These are phyloP conservation scores for Euryodendron excelsum DNA, from an alignment of 148 eudicot genomes.

Conservation along the genomic window DNA sequence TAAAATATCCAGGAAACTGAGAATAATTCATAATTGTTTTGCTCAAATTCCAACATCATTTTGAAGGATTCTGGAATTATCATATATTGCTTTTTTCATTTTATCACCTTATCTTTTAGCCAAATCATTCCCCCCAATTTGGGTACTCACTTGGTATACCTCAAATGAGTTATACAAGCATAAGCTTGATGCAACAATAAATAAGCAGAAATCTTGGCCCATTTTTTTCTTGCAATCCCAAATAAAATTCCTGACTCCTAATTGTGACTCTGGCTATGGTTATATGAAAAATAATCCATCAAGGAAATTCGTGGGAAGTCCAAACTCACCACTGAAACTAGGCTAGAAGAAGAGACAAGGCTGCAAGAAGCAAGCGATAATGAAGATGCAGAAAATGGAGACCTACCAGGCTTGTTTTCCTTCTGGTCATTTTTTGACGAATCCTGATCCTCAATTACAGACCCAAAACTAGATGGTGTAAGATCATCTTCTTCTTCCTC, in stretches of 20 bases:
- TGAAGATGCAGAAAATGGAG: slow-evolving; percentile 71
- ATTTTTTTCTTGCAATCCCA: not conserved
- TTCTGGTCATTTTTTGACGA: slow-evolving; percentile 32
- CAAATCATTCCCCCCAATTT: not conserved
- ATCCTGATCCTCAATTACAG: slow-evolving; percentile 35
- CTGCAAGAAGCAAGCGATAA: slow-evolving; percentile 46
- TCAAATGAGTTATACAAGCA: not conserved
- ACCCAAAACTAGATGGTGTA: slow-evolving; percentile 80
- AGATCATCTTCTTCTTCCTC: slow-evolving; percentile 55
- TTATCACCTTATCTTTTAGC: not conserved
- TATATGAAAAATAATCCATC: not conserved
- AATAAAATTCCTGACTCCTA: too few relatives aligned
- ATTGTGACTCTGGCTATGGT: not conserved
- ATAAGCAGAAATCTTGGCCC: not conserved
- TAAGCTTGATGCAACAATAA: not conserved
- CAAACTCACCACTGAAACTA: slow-evolving; percentile 55
- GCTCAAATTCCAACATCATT: not conserved
- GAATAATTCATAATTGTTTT: not conserved
- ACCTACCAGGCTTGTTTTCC: slow-evolving; percentile 45
- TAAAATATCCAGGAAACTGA: not conserved
- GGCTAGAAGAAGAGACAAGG: slow-evolving; percentile 42
- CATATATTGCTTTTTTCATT: too few relatives aligned
- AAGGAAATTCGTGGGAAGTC: not conserved
- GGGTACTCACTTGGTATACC: too few relatives aligned
- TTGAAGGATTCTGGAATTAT: not conserved